A percentile compares a stretch with the other conserved stretches of the same genome.
These are phyloP conservation scores for Blastobotrys proliferans DNA, from an alignment of 1,139 yeast genomes.

Conservation along the genomic window DNA sequence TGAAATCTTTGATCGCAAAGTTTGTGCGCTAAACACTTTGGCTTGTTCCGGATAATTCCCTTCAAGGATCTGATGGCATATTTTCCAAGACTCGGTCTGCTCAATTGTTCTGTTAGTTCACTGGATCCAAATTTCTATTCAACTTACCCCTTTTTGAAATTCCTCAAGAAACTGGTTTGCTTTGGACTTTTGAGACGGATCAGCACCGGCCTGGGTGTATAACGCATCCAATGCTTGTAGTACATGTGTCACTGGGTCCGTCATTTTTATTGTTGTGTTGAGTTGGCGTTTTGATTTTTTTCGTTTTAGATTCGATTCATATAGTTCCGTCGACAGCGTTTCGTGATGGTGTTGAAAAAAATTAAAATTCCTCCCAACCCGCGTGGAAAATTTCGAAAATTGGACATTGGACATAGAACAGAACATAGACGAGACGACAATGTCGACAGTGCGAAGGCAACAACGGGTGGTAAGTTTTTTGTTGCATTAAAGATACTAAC, in stretches of 20 bases:
- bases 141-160: slow-evolving; percentile 66
- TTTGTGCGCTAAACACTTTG: slow-evolving; percentile 84
- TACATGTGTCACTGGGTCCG: background rate
- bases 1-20: slow-evolving; percentile 68
- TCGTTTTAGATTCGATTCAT: background rate
- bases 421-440: slow-evolving; percentile 1
- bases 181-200: slow-evolving; percentile 48
- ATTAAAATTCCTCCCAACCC: too few relatives aligned
- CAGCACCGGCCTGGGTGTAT: slow-evolving; percentile 55
- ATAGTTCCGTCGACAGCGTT: background rate
- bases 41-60: slow-evolving; percentile 37
- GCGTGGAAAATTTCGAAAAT: background rate
- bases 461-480: slow-evolving; percentile 36
- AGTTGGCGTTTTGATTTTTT: background rate
- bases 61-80: slow-evolving; percentile 33
- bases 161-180: slow-evolving; percentile 68
- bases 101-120: background rate
- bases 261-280: background rate
- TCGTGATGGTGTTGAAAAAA: too few relatives aligned
- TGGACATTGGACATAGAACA: background rate
- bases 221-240: slow-evolving; percentile 45
- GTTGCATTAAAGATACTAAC: slow-evolving; percentile 8
- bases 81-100: slow-evolving; percentile 40
- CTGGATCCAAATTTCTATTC: background rate
- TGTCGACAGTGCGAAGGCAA: slow-evolving; percentile 33